These are phyloP conservation scores for Hypoxylon perforatum DNA, from an alignment of 495 filamentous ascomycete genomes.

Conservation along the genomic window DNA sequence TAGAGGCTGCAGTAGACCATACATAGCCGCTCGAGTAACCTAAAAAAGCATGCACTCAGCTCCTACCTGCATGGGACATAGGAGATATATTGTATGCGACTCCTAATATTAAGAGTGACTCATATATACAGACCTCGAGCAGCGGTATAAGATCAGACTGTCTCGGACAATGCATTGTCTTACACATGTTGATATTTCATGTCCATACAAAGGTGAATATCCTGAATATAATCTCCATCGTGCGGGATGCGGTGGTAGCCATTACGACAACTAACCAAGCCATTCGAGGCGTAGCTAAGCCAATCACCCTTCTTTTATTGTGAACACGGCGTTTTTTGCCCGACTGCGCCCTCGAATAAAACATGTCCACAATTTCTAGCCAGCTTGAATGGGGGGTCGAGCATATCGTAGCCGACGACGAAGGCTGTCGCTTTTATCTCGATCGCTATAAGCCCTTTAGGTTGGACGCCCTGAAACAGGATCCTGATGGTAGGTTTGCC, in stretches of 20 bases:
- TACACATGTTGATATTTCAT: too few species aligned
- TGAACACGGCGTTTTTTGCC: conserved; percentile 11
- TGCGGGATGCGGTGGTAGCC: too few species aligned
- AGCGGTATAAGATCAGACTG: neutral
- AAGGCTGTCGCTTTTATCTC: conserved; percentile 24
- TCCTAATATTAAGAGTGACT: conserved; percentile 12
- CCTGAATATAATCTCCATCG: too few species aligned
- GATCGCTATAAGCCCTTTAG: conserved; percentile 48
- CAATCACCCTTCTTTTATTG: conserved; percentile 18
- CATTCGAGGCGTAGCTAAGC: neutral
- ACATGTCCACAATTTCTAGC: conserved; percentile 14
- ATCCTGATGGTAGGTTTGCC: conserved; percentile 42
- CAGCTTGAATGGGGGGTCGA: conserved; percentile 24
- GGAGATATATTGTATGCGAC: neutral
- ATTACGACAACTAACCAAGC: conserved; percentile 2
- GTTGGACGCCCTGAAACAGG: conserved; percentile 46
- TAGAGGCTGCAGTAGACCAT: neutral
- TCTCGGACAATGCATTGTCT: neutral
- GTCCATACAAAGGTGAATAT: too few species aligned
- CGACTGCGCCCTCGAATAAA: conserved; percentile 1
- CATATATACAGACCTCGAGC: neutral
- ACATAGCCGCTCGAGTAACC: neutral
- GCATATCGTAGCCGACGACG: conserved; percentile 40
- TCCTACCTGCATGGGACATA: neutral
- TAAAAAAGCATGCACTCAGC: neutral